Evolutionary conservation across 2,329 filamentous ascomycete species (phyloP).

Genomic region (Fusarium sp.): DNA sequence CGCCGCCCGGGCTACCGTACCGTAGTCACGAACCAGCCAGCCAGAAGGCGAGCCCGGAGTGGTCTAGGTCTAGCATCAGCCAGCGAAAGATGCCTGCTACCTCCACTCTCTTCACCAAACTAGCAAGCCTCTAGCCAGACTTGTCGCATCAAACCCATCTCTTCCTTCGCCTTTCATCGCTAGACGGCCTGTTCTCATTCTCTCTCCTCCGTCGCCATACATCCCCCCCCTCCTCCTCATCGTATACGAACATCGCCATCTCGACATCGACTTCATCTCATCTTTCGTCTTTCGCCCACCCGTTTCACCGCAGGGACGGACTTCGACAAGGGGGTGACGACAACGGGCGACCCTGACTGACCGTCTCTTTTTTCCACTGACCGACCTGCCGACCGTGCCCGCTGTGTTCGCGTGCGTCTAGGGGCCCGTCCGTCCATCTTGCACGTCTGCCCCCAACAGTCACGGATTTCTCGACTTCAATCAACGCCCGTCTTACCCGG

Average conservation of each 20-base stretch:
- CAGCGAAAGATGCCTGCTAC: slow-evolving; percentile 23
- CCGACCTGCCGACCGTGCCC: slow-evolving; percentile 45
- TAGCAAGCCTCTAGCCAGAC: slow-evolving; percentile 38
- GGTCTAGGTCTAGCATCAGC: slow-evolving; percentile 9
- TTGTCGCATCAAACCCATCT: slow-evolving; percentile 36
- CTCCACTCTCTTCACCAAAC: slow-evolving; percentile 39
- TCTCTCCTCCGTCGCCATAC: slow-evolving; percentile 24
- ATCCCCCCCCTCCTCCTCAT: slow-evolving; percentile 24
- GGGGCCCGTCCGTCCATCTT: slow-evolving; percentile 46
- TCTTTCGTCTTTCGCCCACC: slow-evolving; percentile 8
- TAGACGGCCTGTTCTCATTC: slow-evolving; percentile 29
- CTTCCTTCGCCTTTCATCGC: slow-evolving; percentile 30
- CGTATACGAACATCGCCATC: slow-evolving; percentile 34
- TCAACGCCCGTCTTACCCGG: slow-evolving; percentile 37
- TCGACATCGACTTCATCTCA: slow-evolving; percentile 19
- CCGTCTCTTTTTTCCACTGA: slow-evolving; percentile 47
- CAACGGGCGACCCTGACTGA: slow-evolving; percentile 42
- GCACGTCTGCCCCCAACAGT: slow-evolving; percentile 45
- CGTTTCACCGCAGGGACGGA: slow-evolving; percentile 34
- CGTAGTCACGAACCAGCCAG: neutral
- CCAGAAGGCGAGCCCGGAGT: slow-evolving; percentile 5
- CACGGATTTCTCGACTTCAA: slow-evolving; percentile 40
- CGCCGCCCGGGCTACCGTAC: slow-evolving; percentile 2
- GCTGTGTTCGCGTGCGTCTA: slow-evolving; percentile 48
- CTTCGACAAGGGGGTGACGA: slow-evolving; percentile 39